phyloP scores from a whole-genome alignment of 225 moss, liverwort and hornwort species.

The Bryoerythrophyllum caledonicum region DNA sequence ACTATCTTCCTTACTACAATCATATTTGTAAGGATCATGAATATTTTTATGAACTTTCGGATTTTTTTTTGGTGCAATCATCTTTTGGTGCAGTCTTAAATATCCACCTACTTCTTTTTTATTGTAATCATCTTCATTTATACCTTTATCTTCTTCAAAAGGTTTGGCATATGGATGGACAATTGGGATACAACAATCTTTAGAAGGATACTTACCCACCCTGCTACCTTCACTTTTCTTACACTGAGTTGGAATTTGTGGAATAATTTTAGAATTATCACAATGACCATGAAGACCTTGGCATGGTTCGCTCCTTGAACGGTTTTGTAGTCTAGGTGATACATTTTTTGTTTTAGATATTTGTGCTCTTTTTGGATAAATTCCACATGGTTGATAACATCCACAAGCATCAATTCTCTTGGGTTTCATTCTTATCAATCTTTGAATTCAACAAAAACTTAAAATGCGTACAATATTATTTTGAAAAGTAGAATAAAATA shows the following conservation, averaged over 20 bases:
- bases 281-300: not conserved
- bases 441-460: fast-evolving
- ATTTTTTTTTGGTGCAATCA: not conserved
- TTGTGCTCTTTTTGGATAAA: not conserved
- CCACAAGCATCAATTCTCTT: not conserved
- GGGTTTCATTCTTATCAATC: not conserved
- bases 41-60: fast-evolving
- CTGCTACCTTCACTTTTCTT: not conserved
- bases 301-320: not conserved
- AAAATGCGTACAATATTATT: fast-evolving
- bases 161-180: not conserved
- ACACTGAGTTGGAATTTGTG: fast-evolving
- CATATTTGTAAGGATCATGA: not conserved
- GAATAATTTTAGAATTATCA: not conserved
- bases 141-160: not conserved
- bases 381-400: not conserved
- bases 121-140: not conserved
- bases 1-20: not conserved
- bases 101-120: not conserved
- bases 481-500: too few species aligned
- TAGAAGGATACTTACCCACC: not conserved
- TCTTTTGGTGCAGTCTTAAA: not conserved
- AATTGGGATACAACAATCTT: not conserved
- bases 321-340: not conserved
- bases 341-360: not conserved